These are phyloP conservation scores for Cicer arietinum DNA, from an alignment of 306 rosid species.

Conservation along the genomic window DNA sequence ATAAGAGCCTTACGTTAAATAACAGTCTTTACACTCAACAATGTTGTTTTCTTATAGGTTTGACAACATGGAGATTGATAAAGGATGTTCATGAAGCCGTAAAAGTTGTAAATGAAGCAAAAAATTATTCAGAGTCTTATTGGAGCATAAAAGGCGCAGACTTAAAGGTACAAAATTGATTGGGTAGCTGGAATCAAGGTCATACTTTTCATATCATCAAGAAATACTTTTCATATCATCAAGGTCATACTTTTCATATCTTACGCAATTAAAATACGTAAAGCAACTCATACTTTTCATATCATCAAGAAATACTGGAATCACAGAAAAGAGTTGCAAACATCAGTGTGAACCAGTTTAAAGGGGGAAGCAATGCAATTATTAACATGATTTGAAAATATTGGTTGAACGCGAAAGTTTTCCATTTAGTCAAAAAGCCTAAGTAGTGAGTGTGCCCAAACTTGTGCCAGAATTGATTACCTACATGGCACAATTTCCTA, in stretches of 20 bases:
- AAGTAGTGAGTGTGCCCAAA: neutral
- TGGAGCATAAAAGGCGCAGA: neutral
- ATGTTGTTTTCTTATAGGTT: neutral
- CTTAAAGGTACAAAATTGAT: neutral
- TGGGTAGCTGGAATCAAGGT: too few relatives aligned
- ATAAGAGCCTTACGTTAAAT: neutral
- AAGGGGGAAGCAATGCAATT: neutral
- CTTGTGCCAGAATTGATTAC: constrained; percentile 9
- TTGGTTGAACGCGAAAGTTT: neutral
- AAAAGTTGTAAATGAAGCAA: constrained; percentile 3
- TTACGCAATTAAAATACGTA: constrained; percentile 8
- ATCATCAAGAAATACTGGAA: neutral
- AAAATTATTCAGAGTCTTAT: too few relatives aligned
- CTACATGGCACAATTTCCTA: constrained; percentile 1
- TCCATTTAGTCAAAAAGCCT: neutral
- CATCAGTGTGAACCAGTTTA: constrained; percentile 5
- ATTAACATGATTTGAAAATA: constrained; percentile 2
- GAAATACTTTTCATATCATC: too few relatives aligned
- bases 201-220: too few relatives aligned
- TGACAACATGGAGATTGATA: neutral
- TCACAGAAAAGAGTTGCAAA: neutral
- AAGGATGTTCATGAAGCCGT: constrained; percentile 10
- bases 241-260: too few relatives aligned
- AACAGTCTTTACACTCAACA: neutral
- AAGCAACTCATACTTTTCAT: neutral